Conservation (phyloP, 1,284 basidiomycete genomes). For the Entoloma clypeatum region DNA sequence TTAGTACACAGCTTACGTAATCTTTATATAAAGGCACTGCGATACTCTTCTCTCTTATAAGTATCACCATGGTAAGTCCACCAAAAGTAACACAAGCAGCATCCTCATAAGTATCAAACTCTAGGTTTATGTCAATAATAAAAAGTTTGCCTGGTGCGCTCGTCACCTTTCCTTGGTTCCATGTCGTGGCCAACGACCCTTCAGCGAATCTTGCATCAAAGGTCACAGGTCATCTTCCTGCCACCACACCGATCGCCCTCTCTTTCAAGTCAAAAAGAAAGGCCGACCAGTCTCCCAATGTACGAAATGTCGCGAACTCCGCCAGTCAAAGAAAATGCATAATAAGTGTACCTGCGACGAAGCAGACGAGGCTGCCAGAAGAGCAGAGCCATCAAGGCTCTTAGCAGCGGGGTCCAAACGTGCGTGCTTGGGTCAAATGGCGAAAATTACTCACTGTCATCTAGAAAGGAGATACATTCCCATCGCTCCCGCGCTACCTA, state of each 20-base stretch:
- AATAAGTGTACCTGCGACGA: conserved; percentile 68
- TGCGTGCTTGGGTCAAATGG: conserved; percentile 28
- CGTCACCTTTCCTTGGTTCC: conserved; percentile 1
- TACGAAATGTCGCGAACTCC: conserved; percentile 69
- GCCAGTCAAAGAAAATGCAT: conserved; percentile 69
- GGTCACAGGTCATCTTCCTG: conserved; percentile 84
- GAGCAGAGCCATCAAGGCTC: conserved; percentile 33
- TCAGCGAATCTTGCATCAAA: conserved; percentile 84
- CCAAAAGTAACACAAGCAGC: not conserved
- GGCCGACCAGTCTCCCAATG: conserved; percentile 84
- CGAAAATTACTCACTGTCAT: not conserved
- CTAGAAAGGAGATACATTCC: conserved; percentile 58
- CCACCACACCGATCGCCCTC: conserved; percentile 73
- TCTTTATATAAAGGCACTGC: not conserved
- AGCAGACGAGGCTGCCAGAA: conserved; percentile 32
- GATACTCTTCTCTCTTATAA: not conserved
- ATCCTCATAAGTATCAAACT: conserved; percentile 1
- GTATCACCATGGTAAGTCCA: conserved; percentile 16
- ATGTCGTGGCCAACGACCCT: conserved; percentile 1
- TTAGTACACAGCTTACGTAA: not conserved
- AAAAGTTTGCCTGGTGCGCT: conserved; percentile 78
- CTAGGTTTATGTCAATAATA: conserved; percentile 73
- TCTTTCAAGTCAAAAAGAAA: conserved; percentile 87
- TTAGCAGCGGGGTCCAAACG: conserved; percentile 52
- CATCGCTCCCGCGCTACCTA: conserved; percentile 57